Percentiles rank a stretch among this genome's conserved stretches.
Evolutionary conservation across 768 basidiomycete genomes (phyloP).

Genomic region (Podaxis sp.): DNA sequence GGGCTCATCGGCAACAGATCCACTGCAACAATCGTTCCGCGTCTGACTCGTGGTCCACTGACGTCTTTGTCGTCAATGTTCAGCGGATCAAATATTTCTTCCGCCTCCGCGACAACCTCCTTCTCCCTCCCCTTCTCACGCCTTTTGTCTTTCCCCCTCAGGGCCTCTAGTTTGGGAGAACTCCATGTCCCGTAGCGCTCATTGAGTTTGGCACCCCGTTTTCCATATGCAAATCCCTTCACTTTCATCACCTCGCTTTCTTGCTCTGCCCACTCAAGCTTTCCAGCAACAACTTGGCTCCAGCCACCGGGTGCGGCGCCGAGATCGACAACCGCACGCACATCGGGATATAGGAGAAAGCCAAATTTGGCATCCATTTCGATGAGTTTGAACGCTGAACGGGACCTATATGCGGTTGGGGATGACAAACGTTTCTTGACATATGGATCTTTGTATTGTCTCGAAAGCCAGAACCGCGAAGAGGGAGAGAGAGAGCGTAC

Average conservation of each 20-base stretch:
- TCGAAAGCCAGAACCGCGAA: slow-evolving; percentile 53
- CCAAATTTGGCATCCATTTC: slow-evolving; percentile 66
- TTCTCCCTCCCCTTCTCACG: slow-evolving; percentile 7
- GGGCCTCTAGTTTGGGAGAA: neutral
- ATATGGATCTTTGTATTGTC: slow-evolving; percentile 72
- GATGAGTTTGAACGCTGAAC: slow-evolving; percentile 90
- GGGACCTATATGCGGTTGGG: slow-evolving; percentile 64
- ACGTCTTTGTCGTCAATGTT: slow-evolving; percentile 34
- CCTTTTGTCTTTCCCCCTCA: neutral
- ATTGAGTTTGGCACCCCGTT: neutral
- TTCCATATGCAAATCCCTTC: slow-evolving; percentile 8
- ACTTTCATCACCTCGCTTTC: slow-evolving; percentile 17
- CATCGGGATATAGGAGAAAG: slow-evolving; percentile 52
- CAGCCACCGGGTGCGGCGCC: slow-evolving; percentile 95
- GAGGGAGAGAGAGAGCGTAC: slow-evolving; percentile 9
- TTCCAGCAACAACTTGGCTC: slow-evolving; percentile 79
- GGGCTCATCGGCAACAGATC: slow-evolving; percentile 75
- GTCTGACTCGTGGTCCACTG: slow-evolving; percentile 21
- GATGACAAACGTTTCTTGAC: slow-evolving; percentile 43
- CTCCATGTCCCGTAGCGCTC: slow-evolving; percentile 12
- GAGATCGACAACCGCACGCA: slow-evolving; percentile 75
- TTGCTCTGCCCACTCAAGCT: slow-evolving; percentile 49
- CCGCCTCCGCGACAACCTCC: neutral
- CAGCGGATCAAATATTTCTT: slow-evolving; percentile 37
- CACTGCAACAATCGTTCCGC: slow-evolving; percentile 67